These are phyloP conservation scores for Debaryomycetaceae sp. DNA, from an alignment of 1,139 yeast species.

Conservation along the genomic window DNA sequence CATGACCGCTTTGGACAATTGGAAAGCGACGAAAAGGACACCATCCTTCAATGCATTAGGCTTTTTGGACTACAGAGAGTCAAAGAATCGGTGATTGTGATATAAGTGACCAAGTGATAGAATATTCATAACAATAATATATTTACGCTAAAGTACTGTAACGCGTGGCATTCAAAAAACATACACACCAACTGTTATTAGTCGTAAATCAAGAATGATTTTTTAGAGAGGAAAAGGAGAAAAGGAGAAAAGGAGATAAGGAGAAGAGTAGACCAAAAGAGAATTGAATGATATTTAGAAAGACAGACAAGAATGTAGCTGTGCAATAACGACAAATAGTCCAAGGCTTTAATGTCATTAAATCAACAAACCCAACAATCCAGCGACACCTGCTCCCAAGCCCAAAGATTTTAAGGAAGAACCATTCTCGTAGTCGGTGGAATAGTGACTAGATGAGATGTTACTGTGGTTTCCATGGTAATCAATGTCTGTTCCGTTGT, in stretches of 20 bases:
- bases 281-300: neutral
- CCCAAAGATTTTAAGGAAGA: constrained; percentile 10
- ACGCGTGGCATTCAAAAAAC: constrained; percentile 1
- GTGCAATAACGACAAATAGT: too few relatives aligned
- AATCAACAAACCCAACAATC: constrained; percentile 18
- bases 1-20: constrained; percentile 18
- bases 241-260: neutral
- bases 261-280: neutral
- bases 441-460: constrained; percentile 4
- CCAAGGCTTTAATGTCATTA: constrained; percentile 5
- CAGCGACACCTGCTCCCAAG: constrained; percentile 18
- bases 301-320: neutral
- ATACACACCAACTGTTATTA: constrained; percentile 4
- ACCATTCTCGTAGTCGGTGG: constrained; percentile 15
- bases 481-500: constrained; percentile 1
- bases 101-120: neutral
- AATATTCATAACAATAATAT: neutral
- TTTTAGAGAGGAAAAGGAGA: neutral
- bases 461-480: constrained; percentile 6
- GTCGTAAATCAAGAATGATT: neutral
- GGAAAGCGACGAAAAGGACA: constrained; percentile 18
- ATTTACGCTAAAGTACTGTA: neutral
- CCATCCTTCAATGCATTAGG: constrained; percentile 38
- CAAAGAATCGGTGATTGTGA: constrained; percentile 15
- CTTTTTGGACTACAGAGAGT: constrained; percentile 36